These are phyloP conservation scores for Daucus carota DNA, from an alignment of 129 eudicot species.

Conservation along the genomic window DNA sequence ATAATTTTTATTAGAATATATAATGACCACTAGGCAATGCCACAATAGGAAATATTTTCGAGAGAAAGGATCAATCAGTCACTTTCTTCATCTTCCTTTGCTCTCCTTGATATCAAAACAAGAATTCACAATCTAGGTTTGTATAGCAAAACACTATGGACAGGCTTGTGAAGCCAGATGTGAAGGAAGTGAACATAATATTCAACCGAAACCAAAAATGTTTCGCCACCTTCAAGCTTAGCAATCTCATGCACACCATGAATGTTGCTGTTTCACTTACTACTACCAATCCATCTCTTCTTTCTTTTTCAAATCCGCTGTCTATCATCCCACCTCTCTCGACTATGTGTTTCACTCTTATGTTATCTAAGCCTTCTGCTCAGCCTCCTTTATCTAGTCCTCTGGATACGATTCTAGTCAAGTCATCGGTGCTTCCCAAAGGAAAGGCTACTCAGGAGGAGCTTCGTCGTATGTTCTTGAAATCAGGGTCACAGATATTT, in stretches of 20 bases:
- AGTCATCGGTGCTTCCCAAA: constrained; percentile 50
- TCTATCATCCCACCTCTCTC: constrained; percentile 51
- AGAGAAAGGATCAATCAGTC: constrained; percentile 11
- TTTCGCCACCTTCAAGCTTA: constrained; percentile 37
- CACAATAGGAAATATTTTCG: neutral
- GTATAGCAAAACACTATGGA: constrained; percentile 35
- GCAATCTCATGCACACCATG: constrained; percentile 82
- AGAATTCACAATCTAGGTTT: neutral
- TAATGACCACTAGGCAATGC: neutral
- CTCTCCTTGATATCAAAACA: neutral
- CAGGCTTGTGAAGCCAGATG: constrained; percentile 49
- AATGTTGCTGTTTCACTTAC: constrained; percentile 58
- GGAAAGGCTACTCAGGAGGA: constrained; percentile 53
- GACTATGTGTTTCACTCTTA: constrained; percentile 36
- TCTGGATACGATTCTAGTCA: constrained; percentile 41
- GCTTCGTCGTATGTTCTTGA: constrained; percentile 48
- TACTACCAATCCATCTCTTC: constrained; percentile 37
- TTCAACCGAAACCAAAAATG: constrained; percentile 42
- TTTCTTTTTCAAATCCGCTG: constrained; percentile 31
- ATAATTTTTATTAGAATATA: neutral
- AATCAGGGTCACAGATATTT: constrained; percentile 49
- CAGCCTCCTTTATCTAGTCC: constrained; percentile 39
- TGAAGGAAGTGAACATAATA: constrained; percentile 30
- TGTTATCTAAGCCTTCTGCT: constrained; percentile 20
- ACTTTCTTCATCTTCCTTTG: constrained; percentile 4